Percentiles rank a stretch among this genome's conserved stretches.
Conservation (phyloP, 2,329 filamentous ascomycete species). For the Huntiella moniliformis region DNA sequence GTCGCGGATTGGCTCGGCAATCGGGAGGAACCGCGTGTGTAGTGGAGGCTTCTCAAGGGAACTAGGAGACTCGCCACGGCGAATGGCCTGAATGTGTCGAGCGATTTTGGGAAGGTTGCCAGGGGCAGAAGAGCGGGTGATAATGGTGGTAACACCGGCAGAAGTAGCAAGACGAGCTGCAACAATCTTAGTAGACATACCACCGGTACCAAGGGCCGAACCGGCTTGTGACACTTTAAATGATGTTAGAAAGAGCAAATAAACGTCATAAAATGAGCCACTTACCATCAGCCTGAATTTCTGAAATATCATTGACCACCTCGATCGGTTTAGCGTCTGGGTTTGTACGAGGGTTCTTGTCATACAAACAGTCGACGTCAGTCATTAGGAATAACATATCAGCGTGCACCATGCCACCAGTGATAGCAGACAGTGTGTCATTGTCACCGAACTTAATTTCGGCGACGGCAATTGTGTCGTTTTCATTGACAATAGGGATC, state of each 20-base stretch:
- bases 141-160: conserved; percentile 87
- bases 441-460: conserved; percentile 99
- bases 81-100: conserved; percentile 48
- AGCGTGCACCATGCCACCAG: conserved; percentile 89
- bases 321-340: conserved; percentile 79
- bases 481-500: conserved; percentile 97
- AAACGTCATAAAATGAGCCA: neutral
- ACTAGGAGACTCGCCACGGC: conserved; percentile 14
- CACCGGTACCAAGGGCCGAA: conserved; percentile 76
- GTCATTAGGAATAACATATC: conserved; percentile 98
- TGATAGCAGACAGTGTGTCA: conserved; percentile 90
- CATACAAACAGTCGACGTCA: conserved; percentile 92
- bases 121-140: conserved; percentile 82
- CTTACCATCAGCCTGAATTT: conserved; percentile 61
- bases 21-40: conserved; percentile 85
- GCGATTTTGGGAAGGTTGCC: conserved; percentile 84
- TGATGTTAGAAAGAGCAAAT: conserved; percentile 12
- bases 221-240: conserved; percentile 63
- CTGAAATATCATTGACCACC: conserved; percentile 73
- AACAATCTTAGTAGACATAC: conserved; percentile 95
- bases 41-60: conserved; percentile 36
- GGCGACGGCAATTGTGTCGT: conserved; percentile 87
- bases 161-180: conserved; percentile 83
- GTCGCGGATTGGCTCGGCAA: conserved; percentile 68
- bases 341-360: conserved; percentile 77